A percentile compares a stretch with the other conserved stretches of the same genome.
phyloP scores from a whole-genome alignment of 2,329 filamentous ascomycete genomes.

The Ascochyta fabae region DNA sequence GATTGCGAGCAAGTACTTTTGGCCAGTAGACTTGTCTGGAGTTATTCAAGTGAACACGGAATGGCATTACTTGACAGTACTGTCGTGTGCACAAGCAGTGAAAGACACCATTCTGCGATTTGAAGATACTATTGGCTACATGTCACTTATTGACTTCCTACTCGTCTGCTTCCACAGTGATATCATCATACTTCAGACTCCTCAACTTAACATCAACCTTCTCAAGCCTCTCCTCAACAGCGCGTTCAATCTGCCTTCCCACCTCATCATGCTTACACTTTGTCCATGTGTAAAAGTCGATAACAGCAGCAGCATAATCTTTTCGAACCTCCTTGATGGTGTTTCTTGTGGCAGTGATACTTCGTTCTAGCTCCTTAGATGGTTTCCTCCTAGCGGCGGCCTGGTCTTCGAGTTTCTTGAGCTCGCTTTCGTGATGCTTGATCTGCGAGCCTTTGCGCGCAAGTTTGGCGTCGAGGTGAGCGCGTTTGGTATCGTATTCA shows the following conservation, averaged over 20 bases:
- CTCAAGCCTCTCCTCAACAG: background rate
- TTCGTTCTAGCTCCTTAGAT: background rate
- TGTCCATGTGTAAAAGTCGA: background rate
- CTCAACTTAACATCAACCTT: too few relatives aligned
- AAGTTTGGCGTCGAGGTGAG: background rate
- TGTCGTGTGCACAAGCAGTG: too few relatives aligned
- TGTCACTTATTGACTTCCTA: too few relatives aligned
- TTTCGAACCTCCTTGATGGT: background rate
- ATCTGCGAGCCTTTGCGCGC: background rate
- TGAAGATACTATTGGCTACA: too few relatives aligned
- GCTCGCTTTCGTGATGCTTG: background rate
- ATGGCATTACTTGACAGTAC: background rate
- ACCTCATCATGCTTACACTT: background rate
- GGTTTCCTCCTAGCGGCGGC: background rate
- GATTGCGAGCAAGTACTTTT: background rate
- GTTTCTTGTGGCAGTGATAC: background rate
- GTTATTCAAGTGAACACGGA: background rate
- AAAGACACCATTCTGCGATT: too few relatives aligned
- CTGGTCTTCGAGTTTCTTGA: background rate
- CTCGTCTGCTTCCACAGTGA: too few relatives aligned
- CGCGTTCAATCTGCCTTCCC: background rate
- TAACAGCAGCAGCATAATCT: background rate
- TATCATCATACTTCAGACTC: too few relatives aligned
- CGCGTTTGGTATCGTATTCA: too few relatives aligned
- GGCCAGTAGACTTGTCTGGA: background rate